phyloP scores from a whole-genome alignment of 1,284 basidiomycete genomes.

The Sporisorium iseilematis-ciliati region DNA sequence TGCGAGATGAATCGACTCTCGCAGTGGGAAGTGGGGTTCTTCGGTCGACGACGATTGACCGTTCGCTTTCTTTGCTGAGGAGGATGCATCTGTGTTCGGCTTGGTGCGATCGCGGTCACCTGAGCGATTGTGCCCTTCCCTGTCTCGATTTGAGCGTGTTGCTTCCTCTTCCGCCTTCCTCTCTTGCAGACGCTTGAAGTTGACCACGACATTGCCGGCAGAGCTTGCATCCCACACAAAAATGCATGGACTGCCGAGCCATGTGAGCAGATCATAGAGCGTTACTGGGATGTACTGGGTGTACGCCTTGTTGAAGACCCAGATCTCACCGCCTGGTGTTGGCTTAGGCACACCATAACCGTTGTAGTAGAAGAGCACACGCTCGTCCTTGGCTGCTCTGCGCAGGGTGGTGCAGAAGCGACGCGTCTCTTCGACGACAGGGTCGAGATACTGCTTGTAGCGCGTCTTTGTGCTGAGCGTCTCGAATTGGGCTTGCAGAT shows the following conservation, averaged over 20 bases:
- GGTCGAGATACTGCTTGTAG: constrained; percentile 81
- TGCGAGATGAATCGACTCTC: constrained; percentile 93
- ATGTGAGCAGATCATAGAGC: constrained; percentile 89
- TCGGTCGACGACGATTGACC: constrained; percentile 27
- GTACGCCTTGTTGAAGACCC: constrained; percentile 98
- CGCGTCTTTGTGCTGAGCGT: constrained; percentile 81
- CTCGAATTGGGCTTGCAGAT: constrained; percentile 95
- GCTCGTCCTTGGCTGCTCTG: constrained; percentile 90
- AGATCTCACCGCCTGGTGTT: constrained; percentile 94
- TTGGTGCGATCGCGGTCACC: constrained; percentile 29
- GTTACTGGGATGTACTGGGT: constrained; percentile 99
- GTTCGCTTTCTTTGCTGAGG: constrained; percentile 25
- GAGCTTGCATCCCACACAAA: constrained; percentile 99
- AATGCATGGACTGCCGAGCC: constrained; percentile 87
- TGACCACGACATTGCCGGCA: constrained; percentile 90
- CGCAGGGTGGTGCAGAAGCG: constrained; percentile 87
- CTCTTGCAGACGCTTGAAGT: constrained; percentile 89
- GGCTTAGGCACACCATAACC: constrained; percentile 98
- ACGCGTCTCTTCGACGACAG: constrained; percentile 92
- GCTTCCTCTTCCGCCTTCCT: constrained; percentile 82
- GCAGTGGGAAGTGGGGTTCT: constrained; percentile 75
- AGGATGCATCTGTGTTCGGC: constrained; percentile 14
- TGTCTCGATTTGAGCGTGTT: constrained; percentile 67
- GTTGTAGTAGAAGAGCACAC: constrained; percentile 97
- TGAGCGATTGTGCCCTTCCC: constrained; percentile 52